A percentile compares a stretch with the other conserved stretches of the same genome.
Conservation (phyloP, 805 yeast species). For the Yarrowia osloensis region DNA sequence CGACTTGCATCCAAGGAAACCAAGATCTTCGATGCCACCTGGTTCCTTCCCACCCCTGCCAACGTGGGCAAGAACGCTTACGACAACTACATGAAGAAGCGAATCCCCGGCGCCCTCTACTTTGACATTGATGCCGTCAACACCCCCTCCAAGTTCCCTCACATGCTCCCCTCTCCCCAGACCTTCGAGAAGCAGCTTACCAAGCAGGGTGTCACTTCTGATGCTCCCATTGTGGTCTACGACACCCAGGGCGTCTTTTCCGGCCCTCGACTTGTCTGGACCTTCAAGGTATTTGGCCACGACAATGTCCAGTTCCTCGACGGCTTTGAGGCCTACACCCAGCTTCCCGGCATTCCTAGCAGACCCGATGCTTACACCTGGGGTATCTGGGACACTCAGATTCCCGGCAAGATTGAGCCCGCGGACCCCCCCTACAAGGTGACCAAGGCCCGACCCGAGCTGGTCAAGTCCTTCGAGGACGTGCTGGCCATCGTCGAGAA, state of each 20-base stretch:
- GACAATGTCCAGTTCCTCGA: conserved; percentile 66
- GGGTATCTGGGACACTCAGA: conserved; percentile 43
- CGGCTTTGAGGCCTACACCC: conserved; percentile 59
- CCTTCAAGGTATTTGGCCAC: conserved; percentile 78
- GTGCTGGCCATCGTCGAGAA: conserved; percentile 57
- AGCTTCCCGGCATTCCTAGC: conserved; percentile 35
- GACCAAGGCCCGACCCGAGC: conserved; percentile 46
- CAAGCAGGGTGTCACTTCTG: conserved; percentile 40
- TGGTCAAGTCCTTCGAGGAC: conserved; percentile 68
- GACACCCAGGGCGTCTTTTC: conserved; percentile 85
- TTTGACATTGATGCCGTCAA: conserved; percentile 76
- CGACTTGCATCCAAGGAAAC: conserved; percentile 43
- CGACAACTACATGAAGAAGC: conserved; percentile 55
- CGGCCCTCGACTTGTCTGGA: conserved; percentile 92
- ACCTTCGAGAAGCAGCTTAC: conserved; percentile 54
- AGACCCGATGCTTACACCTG: conserved; percentile 35
- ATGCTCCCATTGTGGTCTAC: conserved; percentile 73
- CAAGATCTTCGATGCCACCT: conserved; percentile 74
- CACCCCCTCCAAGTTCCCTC: conserved; percentile 73
- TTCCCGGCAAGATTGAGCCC: conserved; percentile 51
- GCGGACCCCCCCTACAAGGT: conserved; percentile 35
- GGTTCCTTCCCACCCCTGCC: conserved; percentile 84
- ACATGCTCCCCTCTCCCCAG: conserved; percentile 74
- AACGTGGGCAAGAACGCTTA: conserved; percentile 52
- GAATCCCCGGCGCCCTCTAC: conserved; percentile 68